Conservation (phyloP, 345 rosid species). For the Populus tremula region DNA sequence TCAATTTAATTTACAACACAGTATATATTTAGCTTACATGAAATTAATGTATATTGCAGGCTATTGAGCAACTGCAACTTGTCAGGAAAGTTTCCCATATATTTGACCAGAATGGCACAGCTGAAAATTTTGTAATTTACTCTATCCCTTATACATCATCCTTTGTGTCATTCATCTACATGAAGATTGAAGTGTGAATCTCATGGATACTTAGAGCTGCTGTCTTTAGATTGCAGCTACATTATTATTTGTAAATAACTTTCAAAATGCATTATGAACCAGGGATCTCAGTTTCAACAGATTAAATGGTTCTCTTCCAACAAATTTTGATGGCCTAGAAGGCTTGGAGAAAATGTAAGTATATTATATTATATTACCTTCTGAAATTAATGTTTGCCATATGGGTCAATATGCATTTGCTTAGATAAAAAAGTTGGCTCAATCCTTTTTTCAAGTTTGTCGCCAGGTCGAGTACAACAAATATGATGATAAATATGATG, state of each 20-base stretch:
- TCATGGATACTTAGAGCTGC: not conserved
- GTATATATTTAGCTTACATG: not conserved
- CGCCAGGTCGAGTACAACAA: too few relatives aligned
- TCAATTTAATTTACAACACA: not conserved
- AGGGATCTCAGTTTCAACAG: too few relatives aligned
- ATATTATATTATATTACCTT: not conserved
- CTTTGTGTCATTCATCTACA: not conserved
- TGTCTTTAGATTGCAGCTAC: not conserved
- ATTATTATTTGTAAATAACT: too few relatives aligned
- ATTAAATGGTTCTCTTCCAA: conserved; percentile 9
- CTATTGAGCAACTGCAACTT: conserved; percentile 18
- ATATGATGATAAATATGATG: too few relatives aligned
- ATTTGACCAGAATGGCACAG: not conserved
- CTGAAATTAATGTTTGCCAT: not conserved
- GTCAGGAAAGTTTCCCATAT: not conserved
- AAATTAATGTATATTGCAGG: conserved; percentile 3
- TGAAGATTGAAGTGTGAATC: not conserved
- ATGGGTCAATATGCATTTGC: too few relatives aligned
- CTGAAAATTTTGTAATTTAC: conserved; percentile 8
- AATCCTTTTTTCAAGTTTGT: too few relatives aligned
- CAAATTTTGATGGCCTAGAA: not conserved
- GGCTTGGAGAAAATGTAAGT: not conserved
- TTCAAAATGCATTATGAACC: too few relatives aligned
- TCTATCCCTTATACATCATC: not conserved
- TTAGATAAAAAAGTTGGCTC: too few relatives aligned